Evolutionary conservation across 768 basidiomycete genomes (phyloP).

Genomic region (Pholiota microspora): DNA sequence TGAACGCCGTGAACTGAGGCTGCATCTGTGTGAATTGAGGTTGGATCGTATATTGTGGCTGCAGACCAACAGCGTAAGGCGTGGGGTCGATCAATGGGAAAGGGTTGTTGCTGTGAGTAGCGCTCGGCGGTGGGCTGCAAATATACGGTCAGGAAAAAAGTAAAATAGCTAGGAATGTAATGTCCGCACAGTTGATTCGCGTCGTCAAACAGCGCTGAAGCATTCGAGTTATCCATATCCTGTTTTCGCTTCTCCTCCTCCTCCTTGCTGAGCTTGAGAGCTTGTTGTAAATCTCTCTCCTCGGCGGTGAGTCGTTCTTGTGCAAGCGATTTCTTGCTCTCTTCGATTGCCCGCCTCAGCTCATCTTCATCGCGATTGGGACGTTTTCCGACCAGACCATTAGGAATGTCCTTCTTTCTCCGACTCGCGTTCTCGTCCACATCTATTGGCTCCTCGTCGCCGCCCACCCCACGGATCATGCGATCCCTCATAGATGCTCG

Average conservation of each 20-base stretch:
- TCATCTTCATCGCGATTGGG: constrained; percentile 75
- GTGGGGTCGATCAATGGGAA: constrained; percentile 66
- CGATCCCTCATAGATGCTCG: constrained; percentile 93
- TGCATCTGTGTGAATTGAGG: constrained; percentile 76
- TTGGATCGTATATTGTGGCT: constrained; percentile 59
- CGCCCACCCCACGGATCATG: constrained; percentile 67
- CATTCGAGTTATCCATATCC: constrained; percentile 72
- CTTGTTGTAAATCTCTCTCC: constrained; percentile 82
- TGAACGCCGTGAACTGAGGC: constrained; percentile 90
- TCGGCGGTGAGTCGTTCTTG: constrained; percentile 71
- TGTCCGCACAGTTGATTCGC: constrained; percentile 67
- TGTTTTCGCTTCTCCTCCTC: constrained; percentile 79
- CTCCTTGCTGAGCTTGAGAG: constrained; percentile 84
- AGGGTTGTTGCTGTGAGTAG: constrained; percentile 43
- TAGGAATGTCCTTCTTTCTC: constrained; percentile 18
- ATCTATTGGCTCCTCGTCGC: constrained; percentile 23
- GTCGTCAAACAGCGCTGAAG: constrained; percentile 82
- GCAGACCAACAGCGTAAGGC: constrained; percentile 53
- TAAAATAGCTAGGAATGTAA: not conserved
- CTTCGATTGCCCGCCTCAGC: constrained; percentile 82
- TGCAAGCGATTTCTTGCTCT: constrained; percentile 72
- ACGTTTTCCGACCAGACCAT: constrained; percentile 26
- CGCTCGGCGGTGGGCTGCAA: constrained; percentile 29
- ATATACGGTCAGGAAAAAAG: not conserved
- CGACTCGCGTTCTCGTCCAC: constrained; percentile 47